A percentile compares a stretch with the other conserved stretches of the same genome.
phyloP scores from a whole-genome alignment of 306 rosid genomes.

The Canavalia gladiata region DNA sequence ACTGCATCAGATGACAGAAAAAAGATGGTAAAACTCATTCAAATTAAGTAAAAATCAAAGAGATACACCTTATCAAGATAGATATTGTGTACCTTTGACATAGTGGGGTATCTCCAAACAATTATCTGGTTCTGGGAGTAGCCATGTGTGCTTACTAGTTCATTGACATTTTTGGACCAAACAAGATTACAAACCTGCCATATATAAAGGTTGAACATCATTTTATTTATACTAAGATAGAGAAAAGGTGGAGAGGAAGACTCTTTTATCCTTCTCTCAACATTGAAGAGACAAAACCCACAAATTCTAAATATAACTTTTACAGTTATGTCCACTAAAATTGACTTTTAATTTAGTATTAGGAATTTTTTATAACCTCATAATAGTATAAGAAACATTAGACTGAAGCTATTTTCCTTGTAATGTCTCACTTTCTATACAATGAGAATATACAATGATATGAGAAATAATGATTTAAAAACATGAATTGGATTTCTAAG shows the following conservation, averaged over 20 bases:
- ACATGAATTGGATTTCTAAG: constrained; percentile 15
- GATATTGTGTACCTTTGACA: constrained; percentile 82
- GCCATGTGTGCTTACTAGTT: constrained; percentile 97
- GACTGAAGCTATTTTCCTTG: constrained; percentile 14
- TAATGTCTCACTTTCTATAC: constrained; percentile 24
- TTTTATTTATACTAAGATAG: constrained; percentile 30
- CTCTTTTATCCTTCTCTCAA: background rate
- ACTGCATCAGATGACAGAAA: constrained; percentile 58
- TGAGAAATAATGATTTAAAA: constrained; percentile 9
- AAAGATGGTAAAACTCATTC: constrained; percentile 11
- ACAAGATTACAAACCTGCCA: constrained; percentile 97
- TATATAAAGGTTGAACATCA: constrained; percentile 40
- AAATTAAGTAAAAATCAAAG: constrained; percentile 23
- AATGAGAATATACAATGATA: constrained; percentile 3
- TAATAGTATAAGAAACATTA: constrained; percentile 1
- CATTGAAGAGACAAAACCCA: constrained; percentile 40
- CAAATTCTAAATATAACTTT: constrained; percentile 16
- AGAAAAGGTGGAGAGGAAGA: background rate
- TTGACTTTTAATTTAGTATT: background rate
- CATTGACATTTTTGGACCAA: constrained; percentile 99
- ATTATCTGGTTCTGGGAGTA: constrained; percentile 98
- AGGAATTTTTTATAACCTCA: background rate
- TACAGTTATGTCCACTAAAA: constrained; percentile 30
- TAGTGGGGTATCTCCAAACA: constrained; percentile 97
- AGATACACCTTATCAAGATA: constrained; percentile 11